These are phyloP conservation scores for Ephemerocybe angulata DNA, from an alignment of 768 basidiomycete species.

Conservation along the genomic window DNA sequence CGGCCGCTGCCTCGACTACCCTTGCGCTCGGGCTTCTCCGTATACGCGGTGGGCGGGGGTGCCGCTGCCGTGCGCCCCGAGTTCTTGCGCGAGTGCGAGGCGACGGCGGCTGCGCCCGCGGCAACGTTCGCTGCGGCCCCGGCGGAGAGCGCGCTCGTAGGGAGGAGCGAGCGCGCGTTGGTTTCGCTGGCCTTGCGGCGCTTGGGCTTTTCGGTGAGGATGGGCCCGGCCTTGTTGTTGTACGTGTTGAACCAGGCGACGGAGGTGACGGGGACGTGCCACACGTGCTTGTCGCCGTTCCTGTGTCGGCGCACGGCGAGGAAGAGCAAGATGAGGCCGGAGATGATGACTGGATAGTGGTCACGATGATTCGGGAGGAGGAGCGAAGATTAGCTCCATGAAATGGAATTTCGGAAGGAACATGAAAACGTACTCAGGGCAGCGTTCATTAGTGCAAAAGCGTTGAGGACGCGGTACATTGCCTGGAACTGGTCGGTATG, in stretches of 20 bases:
- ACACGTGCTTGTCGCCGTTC: constrained; percentile 53
- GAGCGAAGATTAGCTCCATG: background rate
- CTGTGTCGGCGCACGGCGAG: constrained; percentile 41
- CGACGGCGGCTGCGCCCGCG: background rate
- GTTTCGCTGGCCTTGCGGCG: background rate
- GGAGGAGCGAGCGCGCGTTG: background rate
- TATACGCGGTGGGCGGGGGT: constrained; percentile 1
- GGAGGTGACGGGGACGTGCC: constrained; percentile 66
- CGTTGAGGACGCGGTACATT: constrained; percentile 81
- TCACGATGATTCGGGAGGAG: background rate
- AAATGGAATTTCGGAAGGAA: background rate
- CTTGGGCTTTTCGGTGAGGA: background rate
- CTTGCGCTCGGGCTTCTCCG: constrained; percentile 10
- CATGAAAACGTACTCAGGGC: constrained; percentile 49
- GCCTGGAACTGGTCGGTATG: constrained; percentile 84
- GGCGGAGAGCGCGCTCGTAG: background rate
- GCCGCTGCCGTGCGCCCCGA: background rate
- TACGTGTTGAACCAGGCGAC: constrained; percentile 69
- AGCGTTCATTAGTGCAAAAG: constrained; percentile 77
- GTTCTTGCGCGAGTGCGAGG: background rate
- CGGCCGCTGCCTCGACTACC: background rate
- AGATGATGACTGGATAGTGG: constrained; percentile 32
- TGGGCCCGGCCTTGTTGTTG: constrained; percentile 22
- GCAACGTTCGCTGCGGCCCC: too few relatives aligned
- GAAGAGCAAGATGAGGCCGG: constrained; percentile 34